These are phyloP conservation scores for Pleurotus cornucopiae DNA, from an alignment of 768 basidiomycete species.

Conservation along the genomic window DNA sequence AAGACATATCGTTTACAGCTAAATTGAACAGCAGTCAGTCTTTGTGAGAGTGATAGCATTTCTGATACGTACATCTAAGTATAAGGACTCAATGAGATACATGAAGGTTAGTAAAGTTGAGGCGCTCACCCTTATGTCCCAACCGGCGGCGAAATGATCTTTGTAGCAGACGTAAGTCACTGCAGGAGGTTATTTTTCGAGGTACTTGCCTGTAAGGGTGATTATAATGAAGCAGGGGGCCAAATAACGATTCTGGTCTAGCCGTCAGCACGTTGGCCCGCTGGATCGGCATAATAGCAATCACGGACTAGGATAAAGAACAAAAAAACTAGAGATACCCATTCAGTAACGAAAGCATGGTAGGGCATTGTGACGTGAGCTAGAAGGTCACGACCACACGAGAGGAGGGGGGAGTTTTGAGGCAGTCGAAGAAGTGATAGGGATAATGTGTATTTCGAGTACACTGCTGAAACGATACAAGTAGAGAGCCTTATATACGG, in stretches of 20 bases:
- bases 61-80: too few species aligned
- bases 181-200: not conserved
- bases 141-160: not conserved
- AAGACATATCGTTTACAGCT: constrained; percentile 10
- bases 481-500: too few species aligned
- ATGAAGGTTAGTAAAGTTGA: too few species aligned
- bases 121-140: not conserved
- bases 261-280: not conserved
- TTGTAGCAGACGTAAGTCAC: not conserved
- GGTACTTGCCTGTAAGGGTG: not conserved
- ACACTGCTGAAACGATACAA: too few species aligned
- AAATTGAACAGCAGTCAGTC: not conserved
- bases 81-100: too few species aligned
- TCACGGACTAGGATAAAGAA: not conserved
- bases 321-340: not conserved
- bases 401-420: too few species aligned
- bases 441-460: too few species aligned
- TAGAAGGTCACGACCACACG: too few species aligned
- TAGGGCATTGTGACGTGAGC: not conserved
- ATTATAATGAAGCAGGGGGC: not conserved
- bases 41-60: too few species aligned
- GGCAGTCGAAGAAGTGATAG: too few species aligned
- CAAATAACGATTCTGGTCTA: not conserved
- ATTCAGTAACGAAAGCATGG: not conserved
- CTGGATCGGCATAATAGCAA: not conserved